A percentile compares a stretch with the other conserved stretches of the same genome.
These are phyloP conservation scores for Diplodia scrobiculata DNA, from an alignment of 2,329 filamentous ascomycete genomes.

Conservation along the genomic window DNA sequence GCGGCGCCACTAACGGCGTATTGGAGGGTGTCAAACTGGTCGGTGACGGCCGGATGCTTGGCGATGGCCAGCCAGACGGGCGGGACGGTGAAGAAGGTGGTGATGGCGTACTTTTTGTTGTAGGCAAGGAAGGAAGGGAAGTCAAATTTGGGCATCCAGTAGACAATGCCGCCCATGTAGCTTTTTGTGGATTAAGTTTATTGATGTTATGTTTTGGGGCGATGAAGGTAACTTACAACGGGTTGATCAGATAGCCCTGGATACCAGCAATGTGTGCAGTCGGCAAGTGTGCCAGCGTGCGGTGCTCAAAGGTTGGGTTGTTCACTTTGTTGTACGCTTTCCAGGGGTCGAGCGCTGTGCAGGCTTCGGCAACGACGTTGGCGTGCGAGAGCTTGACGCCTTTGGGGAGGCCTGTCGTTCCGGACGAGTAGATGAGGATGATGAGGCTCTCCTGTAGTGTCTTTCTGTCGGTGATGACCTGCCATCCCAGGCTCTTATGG, in stretches of 20 bases:
- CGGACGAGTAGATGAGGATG: slow-evolving; percentile 38
- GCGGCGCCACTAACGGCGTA: slow-evolving; percentile 58
- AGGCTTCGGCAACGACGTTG: slow-evolving; percentile 47
- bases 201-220: background rate
- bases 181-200: background rate
- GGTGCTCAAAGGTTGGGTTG: slow-evolving; percentile 41
- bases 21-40: slow-evolving; percentile 54
- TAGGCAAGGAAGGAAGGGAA: slow-evolving; percentile 59
- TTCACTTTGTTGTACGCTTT: slow-evolving; percentile 36
- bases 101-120: slow-evolving; percentile 55
- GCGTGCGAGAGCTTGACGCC: slow-evolving; percentile 51
- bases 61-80: slow-evolving; percentile 63
- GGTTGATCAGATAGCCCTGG: slow-evolving; percentile 52
- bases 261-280: slow-evolving; percentile 54
- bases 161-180: slow-evolving; percentile 49
- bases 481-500: slow-evolving; percentile 54
- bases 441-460: slow-evolving; percentile 48
- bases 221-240: slow-evolving; percentile 34
- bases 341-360: slow-evolving; percentile 36
- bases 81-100: slow-evolving; percentile 61
- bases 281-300: slow-evolving; percentile 52
- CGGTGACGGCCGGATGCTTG: slow-evolving; percentile 58
- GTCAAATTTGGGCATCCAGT: slow-evolving; percentile 66
- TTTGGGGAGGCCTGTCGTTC: slow-evolving; percentile 51
- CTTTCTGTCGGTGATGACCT: slow-evolving; percentile 54